phyloP scores from a whole-genome alignment of 1,284 basidiomycete species.

The Trichosporon ovoides region DNA sequence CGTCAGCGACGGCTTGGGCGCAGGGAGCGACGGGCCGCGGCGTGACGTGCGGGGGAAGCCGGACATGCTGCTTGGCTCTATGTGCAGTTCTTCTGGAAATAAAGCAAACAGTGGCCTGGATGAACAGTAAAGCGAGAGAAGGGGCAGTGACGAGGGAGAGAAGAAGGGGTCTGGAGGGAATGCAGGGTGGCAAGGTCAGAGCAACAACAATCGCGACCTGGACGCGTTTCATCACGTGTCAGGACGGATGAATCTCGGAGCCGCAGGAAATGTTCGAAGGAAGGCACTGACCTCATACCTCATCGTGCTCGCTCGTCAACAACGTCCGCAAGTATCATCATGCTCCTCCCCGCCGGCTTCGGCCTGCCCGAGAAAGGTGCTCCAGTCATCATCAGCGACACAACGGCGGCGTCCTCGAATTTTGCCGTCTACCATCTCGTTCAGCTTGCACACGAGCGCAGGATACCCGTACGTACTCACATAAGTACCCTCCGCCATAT shows the following conservation, averaged over 20 bases:
- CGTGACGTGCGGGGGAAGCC: constrained; percentile 17
- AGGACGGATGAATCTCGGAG: background rate
- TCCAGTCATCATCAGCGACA: constrained; percentile 37
- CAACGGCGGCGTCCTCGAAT: constrained; percentile 35
- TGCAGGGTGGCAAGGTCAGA: background rate
- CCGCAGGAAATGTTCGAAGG: background rate
- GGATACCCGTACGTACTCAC: constrained; percentile 20
- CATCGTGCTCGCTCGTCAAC: background rate
- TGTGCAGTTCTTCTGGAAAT: background rate
- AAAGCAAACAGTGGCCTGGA: background rate
- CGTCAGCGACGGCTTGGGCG: constrained; percentile 63
- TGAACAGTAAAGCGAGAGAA: background rate
- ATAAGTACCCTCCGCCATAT: background rate
- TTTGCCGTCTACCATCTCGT: constrained; percentile 43
- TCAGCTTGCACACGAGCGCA: constrained; percentile 24
- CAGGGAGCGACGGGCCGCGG: constrained; percentile 9
- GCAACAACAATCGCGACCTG: background rate
- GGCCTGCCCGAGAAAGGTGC: background rate
- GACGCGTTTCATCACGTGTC: too few relatives aligned
- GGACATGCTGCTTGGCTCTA: constrained; percentile 11
- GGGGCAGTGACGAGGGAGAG: background rate
- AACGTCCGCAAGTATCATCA: background rate
- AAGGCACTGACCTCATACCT: background rate
- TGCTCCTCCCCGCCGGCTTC: constrained; percentile 1
- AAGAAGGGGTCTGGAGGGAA: background rate